A percentile compares a stretch with the other conserved stretches of the same genome.
Evolutionary conservation across 306 rosid species (phyloP).

Genomic region (Corylus avellana): DNA sequence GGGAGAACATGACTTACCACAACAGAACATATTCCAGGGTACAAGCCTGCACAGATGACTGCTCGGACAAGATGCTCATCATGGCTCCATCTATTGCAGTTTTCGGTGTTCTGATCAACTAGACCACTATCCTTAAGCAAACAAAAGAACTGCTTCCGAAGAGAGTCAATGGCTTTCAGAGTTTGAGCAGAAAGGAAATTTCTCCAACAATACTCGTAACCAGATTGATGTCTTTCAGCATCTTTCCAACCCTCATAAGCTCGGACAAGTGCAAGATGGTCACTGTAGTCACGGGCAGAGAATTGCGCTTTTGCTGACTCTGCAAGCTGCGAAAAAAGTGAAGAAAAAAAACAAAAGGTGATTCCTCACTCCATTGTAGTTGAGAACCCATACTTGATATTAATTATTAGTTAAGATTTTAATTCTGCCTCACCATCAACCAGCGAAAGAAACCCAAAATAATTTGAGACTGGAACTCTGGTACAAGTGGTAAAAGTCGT

Average conservation of each 20-base stretch:
- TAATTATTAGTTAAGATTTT: neutral
- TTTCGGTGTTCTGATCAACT: constrained; percentile 56
- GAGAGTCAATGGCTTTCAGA: constrained; percentile 93
- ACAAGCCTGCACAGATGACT: constrained; percentile 84
- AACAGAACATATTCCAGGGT: constrained; percentile 90
- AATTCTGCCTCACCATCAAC: neutral
- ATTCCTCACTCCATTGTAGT: constrained; percentile 11
- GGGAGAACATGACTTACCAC: constrained; percentile 54
- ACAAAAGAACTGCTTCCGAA: constrained; percentile 72
- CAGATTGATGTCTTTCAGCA: constrained; percentile 72
- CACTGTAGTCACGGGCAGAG: constrained; percentile 64
- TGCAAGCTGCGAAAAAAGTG: constrained; percentile 41
- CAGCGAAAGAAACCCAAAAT: neutral
- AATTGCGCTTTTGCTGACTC: constrained; percentile 53
- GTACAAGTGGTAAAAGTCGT: neutral
- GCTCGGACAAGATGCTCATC: constrained; percentile 77
- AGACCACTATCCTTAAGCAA: constrained; percentile 73
- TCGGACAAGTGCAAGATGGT: constrained; percentile 86
- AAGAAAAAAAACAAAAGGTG: constrained; percentile 24
- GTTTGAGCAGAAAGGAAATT: constrained; percentile 85
- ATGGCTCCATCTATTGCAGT: constrained; percentile 61
- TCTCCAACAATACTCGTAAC: constrained; percentile 91
- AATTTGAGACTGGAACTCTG: neutral
- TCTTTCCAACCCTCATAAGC: constrained; percentile 89
- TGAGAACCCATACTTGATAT: neutral